phyloP scores from a whole-genome alignment of 768 basidiomycete species.

The Phanerodontia chrysosporium region DNA sequence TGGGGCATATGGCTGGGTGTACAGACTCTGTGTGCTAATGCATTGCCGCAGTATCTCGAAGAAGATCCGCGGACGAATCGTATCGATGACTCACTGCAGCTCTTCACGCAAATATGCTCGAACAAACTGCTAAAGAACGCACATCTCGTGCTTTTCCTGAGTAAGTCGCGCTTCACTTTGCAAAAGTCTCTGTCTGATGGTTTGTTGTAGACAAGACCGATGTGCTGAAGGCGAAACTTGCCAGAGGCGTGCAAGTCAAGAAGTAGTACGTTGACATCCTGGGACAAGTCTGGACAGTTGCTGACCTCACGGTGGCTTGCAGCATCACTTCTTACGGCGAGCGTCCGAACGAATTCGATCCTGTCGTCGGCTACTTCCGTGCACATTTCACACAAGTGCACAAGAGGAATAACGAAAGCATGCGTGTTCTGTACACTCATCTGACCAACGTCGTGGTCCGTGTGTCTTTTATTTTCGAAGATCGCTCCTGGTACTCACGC shows the following conservation, averaged over 20 bases:
- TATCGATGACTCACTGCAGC: slow-evolving; percentile 84
- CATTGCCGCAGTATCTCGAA: slow-evolving; percentile 61
- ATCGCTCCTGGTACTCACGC: not conserved
- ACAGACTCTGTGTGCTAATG: not conserved
- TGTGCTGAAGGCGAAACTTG: slow-evolving; percentile 67
- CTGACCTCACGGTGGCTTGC: not conserved
- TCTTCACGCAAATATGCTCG: slow-evolving; percentile 82
- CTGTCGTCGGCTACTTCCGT: slow-evolving; percentile 76
- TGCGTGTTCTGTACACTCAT: slow-evolving; percentile 64
- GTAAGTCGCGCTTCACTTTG: slow-evolving; percentile 65
- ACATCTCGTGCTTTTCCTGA: slow-evolving; percentile 50
- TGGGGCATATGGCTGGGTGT: slow-evolving; percentile 23
- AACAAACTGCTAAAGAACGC: slow-evolving; percentile 70
- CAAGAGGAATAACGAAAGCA: slow-evolving; percentile 53
- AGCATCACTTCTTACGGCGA: slow-evolving; percentile 79
- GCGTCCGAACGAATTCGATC: slow-evolving; percentile 65
- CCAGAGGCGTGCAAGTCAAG: slow-evolving; percentile 62
- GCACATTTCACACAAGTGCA: slow-evolving; percentile 80
- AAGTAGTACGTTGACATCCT: slow-evolving; percentile 59
- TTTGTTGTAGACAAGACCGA: slow-evolving; percentile 65
- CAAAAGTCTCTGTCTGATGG: slow-evolving; percentile 1
- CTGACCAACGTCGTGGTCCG: slow-evolving; percentile 77
- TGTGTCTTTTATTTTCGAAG: not conserved
- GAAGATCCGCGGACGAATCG: slow-evolving; percentile 84
- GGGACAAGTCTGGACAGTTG: not conserved